phyloP scores from a whole-genome alignment of 495 filamentous ascomycete genomes.

The Neurospora sp. region DNA sequence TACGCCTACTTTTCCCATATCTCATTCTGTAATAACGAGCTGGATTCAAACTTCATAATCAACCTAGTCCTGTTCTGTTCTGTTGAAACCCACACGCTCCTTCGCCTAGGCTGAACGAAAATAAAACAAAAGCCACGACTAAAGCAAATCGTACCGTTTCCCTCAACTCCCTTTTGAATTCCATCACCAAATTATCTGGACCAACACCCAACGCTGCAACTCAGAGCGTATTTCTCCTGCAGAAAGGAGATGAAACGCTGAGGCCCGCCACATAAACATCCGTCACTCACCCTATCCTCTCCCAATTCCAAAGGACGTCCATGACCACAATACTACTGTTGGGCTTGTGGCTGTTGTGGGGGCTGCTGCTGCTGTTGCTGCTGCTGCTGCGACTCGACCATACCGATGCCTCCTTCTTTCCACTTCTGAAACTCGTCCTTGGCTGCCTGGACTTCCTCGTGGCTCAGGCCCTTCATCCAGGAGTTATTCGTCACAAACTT shows the following conservation, averaged over 20 bases:
- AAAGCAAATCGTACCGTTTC: background rate
- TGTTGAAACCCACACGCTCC: background rate
- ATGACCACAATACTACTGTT: background rate
- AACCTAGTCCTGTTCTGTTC: background rate
- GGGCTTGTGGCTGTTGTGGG: background rate
- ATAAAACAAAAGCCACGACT: background rate
- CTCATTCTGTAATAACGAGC: background rate
- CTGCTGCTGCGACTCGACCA: background rate
- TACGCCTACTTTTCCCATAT: background rate
- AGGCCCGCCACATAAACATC: background rate
- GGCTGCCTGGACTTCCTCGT: slow-evolving; percentile 59
- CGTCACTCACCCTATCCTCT: background rate
- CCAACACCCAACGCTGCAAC: background rate
- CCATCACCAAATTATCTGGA: background rate
- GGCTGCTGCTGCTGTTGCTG: background rate
- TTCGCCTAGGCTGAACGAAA: background rate
- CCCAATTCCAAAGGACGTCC: background rate
- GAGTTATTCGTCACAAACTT: slow-evolving; percentile 62
- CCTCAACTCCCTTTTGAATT: background rate
- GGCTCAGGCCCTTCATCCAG: slow-evolving; percentile 65
- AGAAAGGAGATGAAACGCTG: background rate
- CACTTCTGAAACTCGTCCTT: slow-evolving; percentile 52
- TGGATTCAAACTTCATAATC: background rate
- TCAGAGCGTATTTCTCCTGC: background rate
- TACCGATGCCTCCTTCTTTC: slow-evolving; percentile 26